Percentiles rank a stretch among this genome's conserved stretches.
Conservation (phyloP, 108 stramenopile genomes). For the Nitzschia sp. region DNA sequence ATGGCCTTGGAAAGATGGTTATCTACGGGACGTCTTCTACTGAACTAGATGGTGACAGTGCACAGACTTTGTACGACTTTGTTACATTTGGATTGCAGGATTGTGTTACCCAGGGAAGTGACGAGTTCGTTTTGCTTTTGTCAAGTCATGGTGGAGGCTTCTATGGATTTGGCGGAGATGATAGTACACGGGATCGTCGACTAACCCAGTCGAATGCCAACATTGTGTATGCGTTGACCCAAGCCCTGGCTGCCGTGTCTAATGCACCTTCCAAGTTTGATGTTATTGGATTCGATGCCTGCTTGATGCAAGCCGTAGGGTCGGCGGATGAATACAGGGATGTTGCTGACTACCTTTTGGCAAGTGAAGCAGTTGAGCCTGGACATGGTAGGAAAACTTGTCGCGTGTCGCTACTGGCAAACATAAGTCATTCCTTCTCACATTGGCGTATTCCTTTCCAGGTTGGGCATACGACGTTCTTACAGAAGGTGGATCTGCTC, state of each 20-base stretch:
- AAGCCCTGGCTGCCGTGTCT: conserved; percentile 14
- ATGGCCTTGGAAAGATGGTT: conserved; percentile 13
- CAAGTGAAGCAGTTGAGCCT: conserved; percentile 33
- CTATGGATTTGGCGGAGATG: conserved; percentile 36
- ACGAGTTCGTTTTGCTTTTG: conserved; percentile 20
- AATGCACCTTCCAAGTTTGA: conserved; percentile 24
- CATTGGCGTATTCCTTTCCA: background rate
- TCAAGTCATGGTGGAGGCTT: conserved; percentile 23
- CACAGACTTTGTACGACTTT: conserved; percentile 3
- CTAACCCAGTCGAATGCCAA: background rate
- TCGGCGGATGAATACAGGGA: conserved; percentile 18
- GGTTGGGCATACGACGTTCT: conserved; percentile 29
- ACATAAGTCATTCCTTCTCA: background rate
- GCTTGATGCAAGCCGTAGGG: conserved; percentile 24
- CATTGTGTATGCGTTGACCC: conserved; percentile 8
- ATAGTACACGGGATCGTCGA: conserved; percentile 3
- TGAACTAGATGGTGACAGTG: conserved; percentile 7
- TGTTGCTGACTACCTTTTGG: conserved; percentile 18
- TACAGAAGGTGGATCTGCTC: conserved; percentile 4
- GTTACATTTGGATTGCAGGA: conserved; percentile 9
- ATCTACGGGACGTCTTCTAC: background rate
- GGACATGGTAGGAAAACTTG: conserved; percentile 20
- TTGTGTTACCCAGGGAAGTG: conserved; percentile 20
- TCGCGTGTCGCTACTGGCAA: too few relatives aligned
- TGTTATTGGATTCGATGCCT: conserved; percentile 40